Evolutionary conservation across 202 grass and related monocot genomes (phyloP).

Genomic region (Panicum virgatum): DNA sequence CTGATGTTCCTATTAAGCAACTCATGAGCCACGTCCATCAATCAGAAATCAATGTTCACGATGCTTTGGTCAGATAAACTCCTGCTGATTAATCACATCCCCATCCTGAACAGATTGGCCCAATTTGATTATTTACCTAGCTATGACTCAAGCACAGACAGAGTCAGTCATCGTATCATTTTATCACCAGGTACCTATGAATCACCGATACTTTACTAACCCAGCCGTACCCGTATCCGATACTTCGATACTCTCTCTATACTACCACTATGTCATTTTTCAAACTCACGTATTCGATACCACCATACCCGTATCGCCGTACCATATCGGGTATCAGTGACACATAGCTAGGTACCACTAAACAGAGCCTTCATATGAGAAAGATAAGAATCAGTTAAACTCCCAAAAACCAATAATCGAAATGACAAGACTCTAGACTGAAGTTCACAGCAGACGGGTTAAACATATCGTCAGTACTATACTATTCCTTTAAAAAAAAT

Average conservation of each 20-base stretch:
- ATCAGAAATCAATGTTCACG: not conserved
- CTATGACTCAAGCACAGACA: not conserved
- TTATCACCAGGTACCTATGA: not conserved
- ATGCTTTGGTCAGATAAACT: not conserved
- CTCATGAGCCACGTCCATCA: not conserved
- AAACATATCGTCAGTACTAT: not conserved
- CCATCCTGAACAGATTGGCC: not conserved
- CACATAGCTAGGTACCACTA: too few relatives aligned
- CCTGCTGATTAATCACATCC: not conserved
- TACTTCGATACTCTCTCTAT: too few relatives aligned
- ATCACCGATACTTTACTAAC: too few relatives aligned
- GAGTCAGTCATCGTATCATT: not conserved
- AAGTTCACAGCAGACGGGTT: not conserved
- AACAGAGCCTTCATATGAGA: conserved; percentile 19
- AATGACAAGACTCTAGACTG: not conserved
- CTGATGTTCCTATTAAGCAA: not conserved
- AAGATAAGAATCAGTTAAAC: not conserved
- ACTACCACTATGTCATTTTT: too few relatives aligned
- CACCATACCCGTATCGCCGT: too few relatives aligned
- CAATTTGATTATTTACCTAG: not conserved
- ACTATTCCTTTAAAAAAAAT: not conserved
- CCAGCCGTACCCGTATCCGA: too few relatives aligned
- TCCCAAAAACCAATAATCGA: not conserved
- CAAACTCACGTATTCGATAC: too few relatives aligned
- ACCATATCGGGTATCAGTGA: too few relatives aligned